Evolutionary conservation across 2,329 filamentous ascomycete species (phyloP).

Genomic region (Cercospora janseana): DNA sequence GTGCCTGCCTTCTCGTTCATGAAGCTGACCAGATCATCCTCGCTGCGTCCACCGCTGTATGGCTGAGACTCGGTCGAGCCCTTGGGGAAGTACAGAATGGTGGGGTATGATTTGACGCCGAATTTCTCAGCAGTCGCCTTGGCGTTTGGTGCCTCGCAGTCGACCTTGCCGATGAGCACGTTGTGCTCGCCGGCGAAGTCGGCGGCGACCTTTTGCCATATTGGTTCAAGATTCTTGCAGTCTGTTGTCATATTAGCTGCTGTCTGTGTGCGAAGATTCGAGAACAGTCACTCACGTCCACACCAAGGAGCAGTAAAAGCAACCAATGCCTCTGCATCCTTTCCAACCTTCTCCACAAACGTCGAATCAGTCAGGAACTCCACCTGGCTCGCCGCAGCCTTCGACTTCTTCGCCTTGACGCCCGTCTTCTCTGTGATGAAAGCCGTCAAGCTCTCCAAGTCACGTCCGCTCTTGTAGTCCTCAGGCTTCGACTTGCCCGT

Average conservation of each 20-base stretch:
- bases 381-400: slow-evolving; percentile 70
- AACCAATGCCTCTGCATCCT: slow-evolving; percentile 85
- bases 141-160: slow-evolving; percentile 82
- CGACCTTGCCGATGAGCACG: slow-evolving; percentile 90
- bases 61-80: slow-evolving; percentile 68
- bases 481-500: slow-evolving; percentile 74
- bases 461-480: slow-evolving; percentile 83
- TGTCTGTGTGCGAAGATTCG: background rate
- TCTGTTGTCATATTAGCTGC: slow-evolving; percentile 55
- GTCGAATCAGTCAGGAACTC: slow-evolving; percentile 74
- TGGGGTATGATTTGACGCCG: slow-evolving; percentile 83
- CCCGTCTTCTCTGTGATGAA: slow-evolving; percentile 89
- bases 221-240: slow-evolving; percentile 91
- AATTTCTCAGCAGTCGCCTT: slow-evolving; percentile 75
- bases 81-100: slow-evolving; percentile 95
- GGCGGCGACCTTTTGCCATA: slow-evolving; percentile 81
- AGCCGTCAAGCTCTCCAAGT: slow-evolving; percentile 76
- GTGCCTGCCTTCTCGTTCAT: slow-evolving; percentile 88
- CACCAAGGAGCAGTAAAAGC: slow-evolving; percentile 99
- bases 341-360: slow-evolving; percentile 75
- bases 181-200: slow-evolving; percentile 75
- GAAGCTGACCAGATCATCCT: slow-evolving; percentile 74
- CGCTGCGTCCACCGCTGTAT: slow-evolving; percentile 74
- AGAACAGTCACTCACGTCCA: slow-evolving; percentile 69
- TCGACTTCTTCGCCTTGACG: slow-evolving; percentile 73